phyloP scores from a whole-genome alignment of 83 land plant genomes.

The Diphasiastrum complanatum region DNA sequence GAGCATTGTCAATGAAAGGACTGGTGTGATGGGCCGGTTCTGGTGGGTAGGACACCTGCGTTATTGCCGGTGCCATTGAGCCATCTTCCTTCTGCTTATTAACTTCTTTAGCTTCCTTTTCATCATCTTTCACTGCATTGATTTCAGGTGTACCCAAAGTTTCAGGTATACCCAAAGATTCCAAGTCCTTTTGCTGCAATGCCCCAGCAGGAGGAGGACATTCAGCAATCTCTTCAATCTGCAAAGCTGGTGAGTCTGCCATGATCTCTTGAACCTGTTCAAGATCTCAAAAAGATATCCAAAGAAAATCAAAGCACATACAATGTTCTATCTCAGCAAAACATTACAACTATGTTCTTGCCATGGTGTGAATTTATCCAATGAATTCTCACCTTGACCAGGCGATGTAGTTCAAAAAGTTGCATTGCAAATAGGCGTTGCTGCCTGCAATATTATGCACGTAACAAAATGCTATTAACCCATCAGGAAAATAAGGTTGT shows the following conservation, averaged over 20 bases:
- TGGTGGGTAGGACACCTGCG: no score
- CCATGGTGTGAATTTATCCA: not conserved
- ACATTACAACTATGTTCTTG: not conserved
- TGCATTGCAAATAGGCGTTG: constrained; percentile 26
- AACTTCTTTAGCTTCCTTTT: no score
- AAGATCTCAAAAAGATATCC: not conserved
- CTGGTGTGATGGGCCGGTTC: no score
- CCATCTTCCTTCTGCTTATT: no score
- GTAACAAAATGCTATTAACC: not conserved
- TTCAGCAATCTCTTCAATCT: not conserved
- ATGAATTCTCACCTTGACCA: constrained; percentile 12
- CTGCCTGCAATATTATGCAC: constrained; percentile 19
- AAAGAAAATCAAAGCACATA: not conserved
- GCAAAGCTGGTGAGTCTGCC: not conserved
- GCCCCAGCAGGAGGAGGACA: not conserved
- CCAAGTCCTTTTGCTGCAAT: not conserved
- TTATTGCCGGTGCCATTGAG: no score
- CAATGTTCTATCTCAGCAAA: not conserved
- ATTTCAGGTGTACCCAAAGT: no score
- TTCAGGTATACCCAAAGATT: not conserved
- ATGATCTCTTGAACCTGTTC: constrained; percentile 9
- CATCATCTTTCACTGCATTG: no score
- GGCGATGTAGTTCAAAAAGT: constrained; percentile 32
- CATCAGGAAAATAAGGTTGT: not conserved
- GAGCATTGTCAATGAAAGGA: no score